Evolutionary conservation across 306 rosid species (phyloP).

Genomic region (barrel medic (Medicago truncatula)): MtrunA17r5.0-ANR NC_053044.1:47793001-47793500

Average conservation of each 20-base stretch:
- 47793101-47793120: constrained; percentile 91
- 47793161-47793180: constrained; percentile 62
- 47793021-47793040: neutral
- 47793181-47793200: constrained; percentile 85
- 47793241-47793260: neutral
- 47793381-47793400: neutral
- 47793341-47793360: constrained; percentile 25
- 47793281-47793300: too few species aligned
- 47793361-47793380: neutral
- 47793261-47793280: too few species aligned
- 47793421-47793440: constrained; percentile 20
- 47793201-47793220: constrained; percentile 66
- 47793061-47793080: constrained; percentile 27
- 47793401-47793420: constrained; percentile 3
- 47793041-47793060: constrained; percentile 1
- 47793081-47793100: constrained; percentile 51
- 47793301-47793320: too few species aligned
- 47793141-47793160: constrained; percentile 77
- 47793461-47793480: neutral
- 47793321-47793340: too few species aligned
- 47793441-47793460: constrained; percentile 8
- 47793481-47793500: constrained; percentile 29
- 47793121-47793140: constrained; percentile 82
- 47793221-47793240: constrained; percentile 10
- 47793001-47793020: constrained; percentile 32